Percentiles rank a stretch among this genome's conserved stretches.
These are phyloP conservation scores for Ascochyta koolunga DNA, from an alignment of 2,329 filamentous ascomycete species.

Conservation along the genomic window DNA sequence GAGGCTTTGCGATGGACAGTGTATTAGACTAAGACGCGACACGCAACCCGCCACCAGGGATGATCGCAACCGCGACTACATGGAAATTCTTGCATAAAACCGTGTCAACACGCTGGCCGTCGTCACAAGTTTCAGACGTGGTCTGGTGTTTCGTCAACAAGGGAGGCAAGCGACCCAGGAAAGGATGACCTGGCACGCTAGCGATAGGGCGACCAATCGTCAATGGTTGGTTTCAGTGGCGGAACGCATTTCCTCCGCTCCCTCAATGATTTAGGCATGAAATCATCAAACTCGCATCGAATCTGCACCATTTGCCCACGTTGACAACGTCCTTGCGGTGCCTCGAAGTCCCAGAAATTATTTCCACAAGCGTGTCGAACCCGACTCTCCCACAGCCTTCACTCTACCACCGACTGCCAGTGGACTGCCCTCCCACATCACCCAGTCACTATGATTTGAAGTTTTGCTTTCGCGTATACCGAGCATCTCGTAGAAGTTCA, in stretches of 20 bases:
- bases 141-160: constrained; percentile 14
- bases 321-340: not conserved
- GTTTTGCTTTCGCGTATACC: constrained; percentile 49
- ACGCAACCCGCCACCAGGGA: constrained; percentile 10
- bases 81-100: constrained; percentile 13
- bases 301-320: not conserved
- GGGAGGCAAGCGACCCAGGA: constrained; percentile 5
- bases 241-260: constrained; percentile 3
- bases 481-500: constrained; percentile 64
- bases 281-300: constrained; percentile 1
- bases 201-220: constrained; percentile 8
- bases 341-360: constrained; percentile 2
- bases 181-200: constrained; percentile 13
- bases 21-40: not conserved
- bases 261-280: constrained; percentile 7
- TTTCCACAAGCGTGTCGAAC: constrained; percentile 15
- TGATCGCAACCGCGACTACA: constrained; percentile 6
- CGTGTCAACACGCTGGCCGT: constrained; percentile 6
- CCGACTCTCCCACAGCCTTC: constrained; percentile 27
- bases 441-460: constrained; percentile 56
- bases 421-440: constrained; percentile 68
- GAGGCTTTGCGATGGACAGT: constrained; percentile 3
- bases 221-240: constrained; percentile 7
- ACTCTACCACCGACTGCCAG: constrained; percentile 64
- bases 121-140: constrained; percentile 9